These are phyloP conservation scores for Naganishia vaughanmartiniae DNA, from an alignment of 768 basidiomycete genomes.

Conservation along the genomic window DNA sequence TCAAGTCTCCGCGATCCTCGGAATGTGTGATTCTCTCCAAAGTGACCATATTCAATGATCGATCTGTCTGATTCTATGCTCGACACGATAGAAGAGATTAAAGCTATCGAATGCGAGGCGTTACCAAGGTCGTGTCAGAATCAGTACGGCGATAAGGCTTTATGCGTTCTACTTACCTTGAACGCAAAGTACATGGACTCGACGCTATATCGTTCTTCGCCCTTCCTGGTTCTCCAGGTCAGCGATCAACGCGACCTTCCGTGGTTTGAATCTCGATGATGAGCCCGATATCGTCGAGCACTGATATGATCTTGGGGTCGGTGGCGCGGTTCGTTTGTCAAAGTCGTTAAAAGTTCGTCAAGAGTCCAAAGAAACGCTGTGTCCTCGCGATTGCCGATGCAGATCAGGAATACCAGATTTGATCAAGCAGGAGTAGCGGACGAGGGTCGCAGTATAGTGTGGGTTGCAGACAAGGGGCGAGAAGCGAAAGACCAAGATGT, in stretches of 20 bases:
- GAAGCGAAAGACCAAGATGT: not conserved
- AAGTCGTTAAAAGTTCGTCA: not conserved
- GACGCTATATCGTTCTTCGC: not conserved
- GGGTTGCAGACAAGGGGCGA: not conserved
- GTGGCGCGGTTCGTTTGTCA: not conserved
- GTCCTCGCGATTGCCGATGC: not conserved
- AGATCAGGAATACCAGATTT: not conserved
- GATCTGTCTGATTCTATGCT: not conserved
- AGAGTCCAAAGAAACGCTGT: not conserved
- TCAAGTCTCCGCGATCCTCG: not conserved
- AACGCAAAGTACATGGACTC: slow-evolving; percentile 12
- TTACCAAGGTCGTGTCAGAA: not conserved
- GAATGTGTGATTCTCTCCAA: not conserved
- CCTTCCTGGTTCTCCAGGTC: not conserved
- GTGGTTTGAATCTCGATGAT: not conserved
- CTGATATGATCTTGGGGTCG: not conserved
- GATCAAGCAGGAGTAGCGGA: not conserved
- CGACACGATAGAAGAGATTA: not conserved
- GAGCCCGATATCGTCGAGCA: not conserved
- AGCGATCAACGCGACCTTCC: slow-evolving; percentile 13
- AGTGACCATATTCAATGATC: not conserved
- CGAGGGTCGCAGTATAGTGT: not conserved
- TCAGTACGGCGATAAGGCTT: not conserved
- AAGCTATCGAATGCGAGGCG: not conserved
- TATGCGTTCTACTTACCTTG: not conserved